Percentiles rank a stretch among this genome's conserved stretches.
These are phyloP conservation scores for Chlorella vulgaris DNA, from an alignment of 139 green algal species.

Conservation along the genomic window DNA sequence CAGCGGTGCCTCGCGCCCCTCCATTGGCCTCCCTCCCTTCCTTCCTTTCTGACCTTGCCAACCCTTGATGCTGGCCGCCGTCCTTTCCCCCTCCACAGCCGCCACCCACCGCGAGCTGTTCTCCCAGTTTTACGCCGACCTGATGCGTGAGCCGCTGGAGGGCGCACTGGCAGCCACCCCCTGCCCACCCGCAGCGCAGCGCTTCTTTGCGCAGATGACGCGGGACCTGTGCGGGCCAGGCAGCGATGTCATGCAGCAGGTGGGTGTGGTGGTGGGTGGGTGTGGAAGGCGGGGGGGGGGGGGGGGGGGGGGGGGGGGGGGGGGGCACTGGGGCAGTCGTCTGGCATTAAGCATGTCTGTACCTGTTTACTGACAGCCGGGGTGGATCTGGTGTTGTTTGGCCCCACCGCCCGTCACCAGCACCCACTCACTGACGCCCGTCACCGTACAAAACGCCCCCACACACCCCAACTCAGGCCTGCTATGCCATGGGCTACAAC, in stretches of 20 bases:
- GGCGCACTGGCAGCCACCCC: conserved; percentile 58
- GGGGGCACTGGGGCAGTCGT: too few relatives aligned
- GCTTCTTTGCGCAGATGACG: conserved; percentile 83
- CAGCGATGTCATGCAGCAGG: conserved; percentile 44
- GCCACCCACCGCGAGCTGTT: conserved; percentile 87
- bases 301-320: too few relatives aligned
- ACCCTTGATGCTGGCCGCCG: too few relatives aligned
- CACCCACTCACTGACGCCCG: too few relatives aligned
- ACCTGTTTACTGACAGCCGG: too few relatives aligned
- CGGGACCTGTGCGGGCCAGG: conserved; percentile 65
- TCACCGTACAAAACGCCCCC: neutral
- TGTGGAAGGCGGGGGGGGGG: neutral
- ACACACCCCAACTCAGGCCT: conserved; percentile 51
- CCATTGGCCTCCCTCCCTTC: neutral
- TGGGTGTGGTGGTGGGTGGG: neutral
- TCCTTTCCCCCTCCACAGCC: too few relatives aligned
- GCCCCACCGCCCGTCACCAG: too few relatives aligned
- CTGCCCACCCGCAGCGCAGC: conserved; percentile 52
- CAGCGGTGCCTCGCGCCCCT: neutral
- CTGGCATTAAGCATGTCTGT: too few relatives aligned
- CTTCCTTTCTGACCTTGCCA: neutral
- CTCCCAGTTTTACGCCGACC: conserved; percentile 78
- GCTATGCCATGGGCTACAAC: conserved; percentile 94
- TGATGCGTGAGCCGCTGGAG: conserved; percentile 70
- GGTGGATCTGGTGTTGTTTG: too few relatives aligned